A percentile compares a stretch with the other conserved stretches of the same genome.
These are phyloP conservation scores for Ogataea corticis DNA, from an alignment of 805 yeast genomes.

Conservation along the genomic window DNA sequence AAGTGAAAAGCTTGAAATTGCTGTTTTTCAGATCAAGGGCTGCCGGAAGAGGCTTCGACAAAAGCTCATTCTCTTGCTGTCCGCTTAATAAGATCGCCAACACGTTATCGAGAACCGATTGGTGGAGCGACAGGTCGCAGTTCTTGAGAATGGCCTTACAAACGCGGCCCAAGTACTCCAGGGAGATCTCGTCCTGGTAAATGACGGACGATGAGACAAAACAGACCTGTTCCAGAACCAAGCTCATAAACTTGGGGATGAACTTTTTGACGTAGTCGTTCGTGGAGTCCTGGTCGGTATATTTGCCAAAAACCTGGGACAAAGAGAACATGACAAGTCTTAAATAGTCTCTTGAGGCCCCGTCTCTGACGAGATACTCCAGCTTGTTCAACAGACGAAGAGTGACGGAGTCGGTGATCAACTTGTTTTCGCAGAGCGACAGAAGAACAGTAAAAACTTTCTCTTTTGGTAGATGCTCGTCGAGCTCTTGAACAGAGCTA, in stretches of 20 bases:
- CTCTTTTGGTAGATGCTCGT: conserved; percentile 26
- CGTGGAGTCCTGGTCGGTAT: conserved; percentile 15
- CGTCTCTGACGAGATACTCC: conserved; percentile 14
- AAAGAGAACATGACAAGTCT: conserved; percentile 28
- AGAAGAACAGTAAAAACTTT: conserved; percentile 36
- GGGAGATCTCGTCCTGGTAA: conserved; percentile 25
- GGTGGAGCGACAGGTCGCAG: conserved; percentile 45
- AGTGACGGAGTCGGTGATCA: conserved; percentile 44
- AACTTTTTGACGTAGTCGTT: conserved; percentile 43
- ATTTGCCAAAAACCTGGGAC: conserved; percentile 21
- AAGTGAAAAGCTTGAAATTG: conserved; percentile 38
- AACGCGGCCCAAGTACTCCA: conserved; percentile 43
- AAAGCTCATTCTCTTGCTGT: conserved; percentile 13
- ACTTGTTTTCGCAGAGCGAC: conserved; percentile 42
- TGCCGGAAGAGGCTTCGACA: conserved; percentile 18
- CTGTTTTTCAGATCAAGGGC: conserved; percentile 23
- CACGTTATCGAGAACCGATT: conserved; percentile 41
- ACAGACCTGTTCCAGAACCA: conserved; percentile 14
- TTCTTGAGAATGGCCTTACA: conserved; percentile 43
- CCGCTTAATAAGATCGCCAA: conserved; percentile 38
- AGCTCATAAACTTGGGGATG: conserved; percentile 39
- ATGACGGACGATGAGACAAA: conserved; percentile 15
- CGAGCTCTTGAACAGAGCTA: conserved; percentile 4
- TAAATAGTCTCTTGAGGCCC: conserved; percentile 21
- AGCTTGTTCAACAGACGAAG: conserved; percentile 46